Evolutionary conservation across 345 rosid species (phyloP), one percentile per base, ranked within the genome.

Genomic region (Schrenkiella parvula): DNA sequence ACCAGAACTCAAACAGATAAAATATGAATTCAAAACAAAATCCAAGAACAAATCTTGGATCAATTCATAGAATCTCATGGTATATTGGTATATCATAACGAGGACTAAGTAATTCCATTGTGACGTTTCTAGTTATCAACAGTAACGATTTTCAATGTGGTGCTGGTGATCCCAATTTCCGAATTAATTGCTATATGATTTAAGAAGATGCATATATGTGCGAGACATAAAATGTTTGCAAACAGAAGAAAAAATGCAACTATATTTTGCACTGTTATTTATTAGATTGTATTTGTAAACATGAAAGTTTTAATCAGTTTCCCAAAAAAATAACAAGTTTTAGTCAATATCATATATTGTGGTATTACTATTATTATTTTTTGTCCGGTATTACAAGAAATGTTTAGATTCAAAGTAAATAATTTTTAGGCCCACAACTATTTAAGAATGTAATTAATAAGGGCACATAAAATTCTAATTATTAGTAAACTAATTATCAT

Each of bases 401-500:
- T 6, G 2, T 2, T 21, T 4, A 4, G 9, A 15, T 23, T 48
- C 34, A 18, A 19, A 42, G 62, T 62, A 51, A 50, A 39, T 50
- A 39, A 38, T 10, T 4, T 19, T 28, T n/a, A 61, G 69, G 13
- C 31, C 68, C 75, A 71, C 61, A 14, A 39, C 52, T 9, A 38
- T 50, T 4, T n/a, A 8, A 38, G n/a, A 18, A 29, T 59, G 38
- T 31, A 42, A 47, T 12, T 32, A 23, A 11, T 15, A 43, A 43
- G 51, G 28, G 21, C 66, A 76, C 21, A 68, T 2, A 44, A 29
- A 62, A 8, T 26, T 41, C 1, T 62, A 44, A 66, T 42, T 64
- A 44, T 64, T 56, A 23, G 53, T 70, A 66, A 70, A 42, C 56
- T 70, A 63, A 71, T 69, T 62, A 63, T 76, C 59, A 57, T 68